Conservation (phyloP, 495 filamentous ascomycete genomes). For the Clohesyomyces aquaticus region DNA sequence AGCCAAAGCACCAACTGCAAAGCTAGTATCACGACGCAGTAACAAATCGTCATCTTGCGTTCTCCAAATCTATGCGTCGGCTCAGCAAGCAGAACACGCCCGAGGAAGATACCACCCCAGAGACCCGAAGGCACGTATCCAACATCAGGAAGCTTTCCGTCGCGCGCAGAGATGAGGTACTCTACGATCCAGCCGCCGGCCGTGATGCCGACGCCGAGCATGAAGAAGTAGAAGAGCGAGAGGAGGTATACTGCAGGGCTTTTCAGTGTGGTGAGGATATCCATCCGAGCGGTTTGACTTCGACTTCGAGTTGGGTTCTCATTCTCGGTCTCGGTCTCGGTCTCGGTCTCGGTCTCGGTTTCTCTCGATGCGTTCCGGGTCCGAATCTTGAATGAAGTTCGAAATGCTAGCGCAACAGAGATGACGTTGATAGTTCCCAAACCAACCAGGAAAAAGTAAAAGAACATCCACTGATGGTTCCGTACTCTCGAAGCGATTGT, state of each 20-base stretch:
- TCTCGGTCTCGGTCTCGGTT: too few relatives aligned
- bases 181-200: slow-evolving; percentile 41
- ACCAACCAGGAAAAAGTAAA: slow-evolving; percentile 52
- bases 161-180: slow-evolving; percentile 33
- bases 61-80: slow-evolving; percentile 60
- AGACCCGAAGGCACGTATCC: slow-evolving; percentile 35
- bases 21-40: slow-evolving; percentile 56
- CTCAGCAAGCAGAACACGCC: slow-evolving; percentile 57
- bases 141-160: slow-evolving; percentile 43
- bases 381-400: slow-evolving; percentile 18
- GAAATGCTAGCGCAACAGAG: slow-evolving; percentile 27
- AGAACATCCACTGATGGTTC: slow-evolving; percentile 49
- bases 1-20: slow-evolving; percentile 65
- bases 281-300: slow-evolving; percentile 4
- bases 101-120: slow-evolving; percentile 42
- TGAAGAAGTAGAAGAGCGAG: slow-evolving; percentile 35
- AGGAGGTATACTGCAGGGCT: slow-evolving; percentile 28
- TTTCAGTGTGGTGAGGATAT: slow-evolving; percentile 31
- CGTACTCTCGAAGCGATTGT: slow-evolving; percentile 47
- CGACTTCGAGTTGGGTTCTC: too few relatives aligned
- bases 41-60: slow-evolving; percentile 55
- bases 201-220: slow-evolving; percentile 38
- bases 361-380: too few relatives aligned
- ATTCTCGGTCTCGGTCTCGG: too few relatives aligned
- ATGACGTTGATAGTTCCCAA: slow-evolving; percentile 50